Conservation (phyloP, 2,329 filamentous ascomycete species). For the Fusarium illudens region DNA sequence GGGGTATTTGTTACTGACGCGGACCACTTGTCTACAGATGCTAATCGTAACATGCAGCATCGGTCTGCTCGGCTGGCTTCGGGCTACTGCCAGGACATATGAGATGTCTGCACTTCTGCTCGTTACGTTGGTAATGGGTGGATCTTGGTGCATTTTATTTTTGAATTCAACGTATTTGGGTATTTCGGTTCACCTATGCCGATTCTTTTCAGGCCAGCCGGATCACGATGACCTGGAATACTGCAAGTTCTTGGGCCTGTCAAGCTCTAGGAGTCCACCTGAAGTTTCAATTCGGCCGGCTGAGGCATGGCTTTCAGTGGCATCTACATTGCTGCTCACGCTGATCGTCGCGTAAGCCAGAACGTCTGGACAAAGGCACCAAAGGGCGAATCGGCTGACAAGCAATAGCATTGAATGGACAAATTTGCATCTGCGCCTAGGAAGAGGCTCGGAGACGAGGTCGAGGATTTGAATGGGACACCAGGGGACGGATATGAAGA, state of each 20-base stretch:
- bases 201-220: background rate
- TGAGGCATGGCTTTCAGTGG: background rate
- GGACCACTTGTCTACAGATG: background rate
- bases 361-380: background rate
- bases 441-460: background rate
- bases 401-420: background rate
- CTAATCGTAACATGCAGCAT: background rate
- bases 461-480: background rate
- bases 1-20: background rate
- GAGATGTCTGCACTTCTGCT: conserved; percentile 4
- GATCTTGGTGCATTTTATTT: background rate
- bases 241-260: background rate
- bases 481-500: background rate
- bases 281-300: background rate
- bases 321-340: background rate
- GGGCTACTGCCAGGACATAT: background rate
- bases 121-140: background rate
- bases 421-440: background rate
- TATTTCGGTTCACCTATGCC: conserved; percentile 1
- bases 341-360: background rate
- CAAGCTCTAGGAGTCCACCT: background rate
- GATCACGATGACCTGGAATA: background rate
- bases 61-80: background rate
- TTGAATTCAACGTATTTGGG: conserved; percentile 1
- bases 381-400: background rate